Percentiles rank a stretch among this genome's conserved stretches.
Evolutionary conservation across 2,329 filamentous ascomycete species (phyloP).

Genomic region (Aspergillus sp.): DNA sequence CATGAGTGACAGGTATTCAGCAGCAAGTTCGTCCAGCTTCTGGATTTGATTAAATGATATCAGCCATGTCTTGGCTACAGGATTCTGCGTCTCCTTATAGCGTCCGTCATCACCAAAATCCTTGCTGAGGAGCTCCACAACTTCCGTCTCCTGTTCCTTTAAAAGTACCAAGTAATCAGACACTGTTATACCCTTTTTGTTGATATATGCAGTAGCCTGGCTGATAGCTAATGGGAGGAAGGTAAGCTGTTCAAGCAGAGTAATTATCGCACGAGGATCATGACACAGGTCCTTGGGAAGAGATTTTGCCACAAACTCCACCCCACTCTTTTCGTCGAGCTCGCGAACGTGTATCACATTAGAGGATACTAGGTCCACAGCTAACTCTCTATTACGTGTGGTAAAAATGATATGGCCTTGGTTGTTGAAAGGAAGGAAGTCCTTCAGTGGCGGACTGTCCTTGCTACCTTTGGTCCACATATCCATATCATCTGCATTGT

Average conservation of each 20-base stretch:
- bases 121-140: slow-evolving; percentile 6
- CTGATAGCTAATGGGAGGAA: slow-evolving; percentile 28
- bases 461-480: slow-evolving; percentile 12
- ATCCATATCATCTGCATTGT: slow-evolving; percentile 23
- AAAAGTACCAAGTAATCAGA: slow-evolving; percentile 9
- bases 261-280: not conserved
- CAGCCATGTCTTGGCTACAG: slow-evolving; percentile 10
- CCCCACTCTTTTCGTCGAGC: not conserved
- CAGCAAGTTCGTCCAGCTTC: not conserved
- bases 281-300: slow-evolving; percentile 1
- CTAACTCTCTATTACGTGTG: slow-evolving; percentile 21
- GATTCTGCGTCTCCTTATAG: slow-evolving; percentile 4
- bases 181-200: slow-evolving; percentile 1
- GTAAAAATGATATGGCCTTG: slow-evolving; percentile 29
- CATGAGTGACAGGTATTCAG: slow-evolving; percentile 27
- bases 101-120: slow-evolving; percentile 7
- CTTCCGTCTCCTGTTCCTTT: not conserved
- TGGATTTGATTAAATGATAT: slow-evolving; percentile 17
- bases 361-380: slow-evolving; percentile 14
- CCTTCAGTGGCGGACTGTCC: not conserved
- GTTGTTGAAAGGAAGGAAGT: slow-evolving; percentile 18
- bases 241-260: slow-evolving; percentile 21
- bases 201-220: slow-evolving; percentile 25
- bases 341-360: not conserved
- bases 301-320: not conserved